A percentile compares a stretch with the other conserved stretches of the same genome.
These are phyloP conservation scores for Urochloa ruziziensis DNA, from an alignment of 176 grass and related monocot genomes.

Conservation along the genomic window DNA sequence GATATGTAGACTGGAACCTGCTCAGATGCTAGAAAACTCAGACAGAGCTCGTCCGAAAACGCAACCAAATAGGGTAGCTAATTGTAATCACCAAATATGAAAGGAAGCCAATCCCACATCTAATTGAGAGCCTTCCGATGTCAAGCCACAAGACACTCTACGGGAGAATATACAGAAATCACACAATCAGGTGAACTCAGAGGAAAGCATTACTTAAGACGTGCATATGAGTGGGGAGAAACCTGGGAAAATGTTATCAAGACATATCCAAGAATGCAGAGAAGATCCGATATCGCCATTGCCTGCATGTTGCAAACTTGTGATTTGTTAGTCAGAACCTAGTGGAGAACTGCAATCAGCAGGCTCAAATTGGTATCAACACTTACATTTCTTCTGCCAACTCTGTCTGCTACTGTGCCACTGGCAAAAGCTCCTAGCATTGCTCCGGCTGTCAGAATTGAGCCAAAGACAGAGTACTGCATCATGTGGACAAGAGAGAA, in stretches of 20 bases:
- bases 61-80: neutral
- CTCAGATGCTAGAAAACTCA: constrained; percentile 16
- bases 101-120: constrained; percentile 76
- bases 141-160: constrained; percentile 72
- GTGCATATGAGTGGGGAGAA: neutral
- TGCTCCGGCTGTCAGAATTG: constrained; percentile 84
- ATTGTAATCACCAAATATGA: constrained; percentile 72
- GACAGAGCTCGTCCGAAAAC: neutral
- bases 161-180: neutral
- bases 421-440: constrained; percentile 81
- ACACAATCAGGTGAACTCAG: too few species aligned
- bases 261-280: constrained; percentile 76
- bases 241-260: constrained; percentile 70
- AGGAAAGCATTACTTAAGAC: neutral
- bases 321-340: too few species aligned
- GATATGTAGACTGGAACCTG: constrained; percentile 93
- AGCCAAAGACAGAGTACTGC: constrained; percentile 86
- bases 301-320: constrained; percentile 54
- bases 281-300: constrained; percentile 75
- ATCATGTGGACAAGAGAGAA: neutral
- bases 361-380: neutral
- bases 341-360: neutral
- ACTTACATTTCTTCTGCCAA: constrained; percentile 76
- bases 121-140: constrained; percentile 65
- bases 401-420: constrained; percentile 51